A percentile compares a stretch with the other conserved stretches of the same genome.
These are phyloP conservation scores for Auricularia auricula-judae DNA, from an alignment of 768 basidiomycete species.

Conservation along the genomic window DNA sequence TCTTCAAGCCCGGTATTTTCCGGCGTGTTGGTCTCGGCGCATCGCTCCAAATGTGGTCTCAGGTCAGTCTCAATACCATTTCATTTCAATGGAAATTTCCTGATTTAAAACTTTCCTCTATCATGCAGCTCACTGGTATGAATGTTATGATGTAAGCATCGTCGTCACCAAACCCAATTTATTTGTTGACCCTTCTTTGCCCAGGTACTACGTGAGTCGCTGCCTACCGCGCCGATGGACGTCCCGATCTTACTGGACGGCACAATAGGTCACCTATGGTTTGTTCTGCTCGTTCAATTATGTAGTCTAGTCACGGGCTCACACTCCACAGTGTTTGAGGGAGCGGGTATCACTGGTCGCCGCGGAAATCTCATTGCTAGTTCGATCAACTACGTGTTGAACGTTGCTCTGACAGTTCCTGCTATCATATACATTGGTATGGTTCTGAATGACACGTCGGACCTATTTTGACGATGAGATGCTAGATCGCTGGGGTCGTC, in stretches of 20 bases:
- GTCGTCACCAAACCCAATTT: neutral
- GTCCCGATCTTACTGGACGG: too few relatives aligned
- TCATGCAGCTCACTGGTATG: slow-evolving; percentile 43
- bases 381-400: slow-evolving; percentile 46
- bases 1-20: slow-evolving; percentile 53
- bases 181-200: neutral
- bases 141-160: slow-evolving; percentile 62
- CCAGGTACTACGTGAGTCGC: too few relatives aligned
- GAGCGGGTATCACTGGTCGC: slow-evolving; percentile 63
- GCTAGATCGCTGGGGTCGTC: slow-evolving; percentile 61
- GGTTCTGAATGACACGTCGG: slow-evolving; percentile 12
- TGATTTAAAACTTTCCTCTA: too few relatives aligned
- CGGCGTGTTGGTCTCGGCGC: slow-evolving; percentile 62
- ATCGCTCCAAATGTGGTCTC: slow-evolving; percentile 73
- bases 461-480: neutral
- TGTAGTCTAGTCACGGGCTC: slow-evolving; percentile 35
- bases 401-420: slow-evolving; percentile 33
- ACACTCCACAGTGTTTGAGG: slow-evolving; percentile 61
- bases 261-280: slow-evolving; percentile 4
- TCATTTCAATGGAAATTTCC: neutral
- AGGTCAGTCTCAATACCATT: slow-evolving; percentile 16
- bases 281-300: neutral
- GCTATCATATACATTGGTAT: slow-evolving; percentile 32
- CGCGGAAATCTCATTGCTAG: slow-evolving; percentile 67
- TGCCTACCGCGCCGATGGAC: too few relatives aligned